Evolutionary conservation across 768 basidiomycete genomes (phyloP).

Genomic region (Lyophyllum atratum): DNA sequence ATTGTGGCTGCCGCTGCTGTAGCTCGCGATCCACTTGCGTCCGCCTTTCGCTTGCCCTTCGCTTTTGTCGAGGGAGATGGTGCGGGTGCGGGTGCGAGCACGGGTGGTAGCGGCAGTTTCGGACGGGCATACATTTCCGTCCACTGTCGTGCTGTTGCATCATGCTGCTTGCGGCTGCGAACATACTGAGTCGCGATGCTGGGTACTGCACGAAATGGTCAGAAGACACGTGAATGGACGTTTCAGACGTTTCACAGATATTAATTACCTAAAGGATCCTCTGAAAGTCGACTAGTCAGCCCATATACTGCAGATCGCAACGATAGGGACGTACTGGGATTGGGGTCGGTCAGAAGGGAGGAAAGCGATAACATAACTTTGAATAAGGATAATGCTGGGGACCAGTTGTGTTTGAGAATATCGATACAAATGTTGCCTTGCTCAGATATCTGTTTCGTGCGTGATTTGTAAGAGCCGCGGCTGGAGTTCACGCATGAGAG

Average conservation of each 20-base stretch:
- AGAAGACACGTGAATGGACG: background rate
- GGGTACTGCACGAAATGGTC: slow-evolving; percentile 47
- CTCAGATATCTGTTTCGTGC: slow-evolving; percentile 57
- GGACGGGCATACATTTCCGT: slow-evolving; percentile 63
- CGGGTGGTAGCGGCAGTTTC: slow-evolving; percentile 21
- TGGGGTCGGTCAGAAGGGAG: slow-evolving; percentile 90
- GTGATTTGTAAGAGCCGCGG: background rate
- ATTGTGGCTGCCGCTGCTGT: slow-evolving; percentile 2
- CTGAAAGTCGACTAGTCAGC: slow-evolving; percentile 34
- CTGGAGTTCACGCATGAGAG: background rate
- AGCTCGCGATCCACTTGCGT: slow-evolving; percentile 15
- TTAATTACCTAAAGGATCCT: slow-evolving; percentile 69
- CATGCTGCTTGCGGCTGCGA: slow-evolving; percentile 69
- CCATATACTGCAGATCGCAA: background rate
- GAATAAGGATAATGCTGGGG: slow-evolving; percentile 89
- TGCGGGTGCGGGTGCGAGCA: background rate
- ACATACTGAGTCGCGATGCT: slow-evolving; percentile 71
- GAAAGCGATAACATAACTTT: slow-evolving; percentile 95
- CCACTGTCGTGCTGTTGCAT: slow-evolving; percentile 79
- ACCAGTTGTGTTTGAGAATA: slow-evolving; percentile 94
- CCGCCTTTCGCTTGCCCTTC: slow-evolving; percentile 38
- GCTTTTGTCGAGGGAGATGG: slow-evolving; percentile 19
- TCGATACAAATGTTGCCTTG: slow-evolving; percentile 83
- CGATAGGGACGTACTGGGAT: slow-evolving; percentile 66
- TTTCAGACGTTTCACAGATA: background rate